phyloP scores from a whole-genome alignment of 2,329 filamentous ascomycete species.

The Neofusicoccum sp. region DNA sequence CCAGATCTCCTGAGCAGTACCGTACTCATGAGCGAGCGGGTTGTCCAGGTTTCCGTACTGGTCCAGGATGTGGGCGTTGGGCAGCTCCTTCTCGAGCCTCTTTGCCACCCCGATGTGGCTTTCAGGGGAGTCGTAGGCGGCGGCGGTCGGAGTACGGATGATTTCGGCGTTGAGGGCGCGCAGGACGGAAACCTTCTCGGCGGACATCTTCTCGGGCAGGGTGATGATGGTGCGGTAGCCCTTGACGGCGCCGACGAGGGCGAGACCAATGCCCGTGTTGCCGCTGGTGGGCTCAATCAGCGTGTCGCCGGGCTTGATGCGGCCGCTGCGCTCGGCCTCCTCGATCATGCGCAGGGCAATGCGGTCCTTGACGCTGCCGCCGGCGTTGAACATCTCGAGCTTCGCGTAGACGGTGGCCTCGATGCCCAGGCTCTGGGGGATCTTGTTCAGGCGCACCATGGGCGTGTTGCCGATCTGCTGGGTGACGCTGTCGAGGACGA shows the following conservation, averaged over 20 bases:
- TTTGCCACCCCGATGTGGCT: conserved; percentile 94
- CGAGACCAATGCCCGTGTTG: conserved; percentile 95
- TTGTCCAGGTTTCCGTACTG: conserved; percentile 94
- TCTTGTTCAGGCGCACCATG: conserved; percentile 88
- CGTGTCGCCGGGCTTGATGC: conserved; percentile 95
- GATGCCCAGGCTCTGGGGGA: conserved; percentile 87
- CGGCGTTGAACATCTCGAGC: conserved; percentile 89
- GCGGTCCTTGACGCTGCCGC: conserved; percentile 89
- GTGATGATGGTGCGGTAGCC: conserved; percentile 99
- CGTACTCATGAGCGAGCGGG: conserved; percentile 87
- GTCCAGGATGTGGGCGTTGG: conserved; percentile 94
- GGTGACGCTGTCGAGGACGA: conserved; percentile 65
- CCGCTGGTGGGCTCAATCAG: conserved; percentile 97
- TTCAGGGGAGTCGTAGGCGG: conserved; percentile 90
- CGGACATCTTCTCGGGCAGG: conserved; percentile 98
- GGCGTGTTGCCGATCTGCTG: conserved; percentile 95
- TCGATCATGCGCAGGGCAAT: conserved; percentile 98
- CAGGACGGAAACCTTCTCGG: conserved; percentile 94
- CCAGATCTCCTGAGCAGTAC: conserved; percentile 97
- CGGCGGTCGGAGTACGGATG: conserved; percentile 93
- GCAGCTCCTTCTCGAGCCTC: conserved; percentile 89
- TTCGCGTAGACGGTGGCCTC: conserved; percentile 88
- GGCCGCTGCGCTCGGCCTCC: conserved; percentile 83
- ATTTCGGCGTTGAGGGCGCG: conserved; percentile 94
- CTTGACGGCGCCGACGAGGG: conserved; percentile 91